phyloP scores from a whole-genome alignment of 2,329 filamentous ascomycete genomes.

The Daldinia sp. region DNA sequence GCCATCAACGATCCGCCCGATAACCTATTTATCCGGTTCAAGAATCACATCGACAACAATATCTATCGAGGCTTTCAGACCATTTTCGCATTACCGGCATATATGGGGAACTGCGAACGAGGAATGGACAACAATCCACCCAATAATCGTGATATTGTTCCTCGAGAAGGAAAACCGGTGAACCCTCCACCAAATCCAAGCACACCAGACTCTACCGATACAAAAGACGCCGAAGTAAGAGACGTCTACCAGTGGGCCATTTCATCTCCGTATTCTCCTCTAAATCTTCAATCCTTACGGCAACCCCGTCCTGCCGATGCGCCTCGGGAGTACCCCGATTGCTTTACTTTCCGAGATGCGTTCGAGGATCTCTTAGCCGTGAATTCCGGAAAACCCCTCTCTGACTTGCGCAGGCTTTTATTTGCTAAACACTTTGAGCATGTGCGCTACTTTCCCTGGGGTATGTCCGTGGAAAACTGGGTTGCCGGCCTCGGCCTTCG shows the following conservation, averaged over 20 bases:
- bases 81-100: slow-evolving; percentile 19
- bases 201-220: not conserved
- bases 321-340: slow-evolving; percentile 37
- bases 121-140: not conserved
- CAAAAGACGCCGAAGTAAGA: slow-evolving; percentile 8
- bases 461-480: slow-evolving; percentile 55
- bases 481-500: slow-evolving; percentile 50
- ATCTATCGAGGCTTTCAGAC: slow-evolving; percentile 47
- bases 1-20: slow-evolving; percentile 19
- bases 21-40: slow-evolving; percentile 54
- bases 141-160: not conserved
- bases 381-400: slow-evolving; percentile 53
- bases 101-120: slow-evolving; percentile 2
- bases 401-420: slow-evolving; percentile 48
- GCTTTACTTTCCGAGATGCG: slow-evolving; percentile 64
- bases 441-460: slow-evolving; percentile 41
- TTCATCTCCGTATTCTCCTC: slow-evolving; percentile 55
- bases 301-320: slow-evolving; percentile 58
- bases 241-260: slow-evolving; percentile 49
- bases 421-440: slow-evolving; percentile 22
- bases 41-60: slow-evolving; percentile 51
- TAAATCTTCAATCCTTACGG: slow-evolving; percentile 54
- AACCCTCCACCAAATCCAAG: not conserved
- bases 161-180: not conserved
- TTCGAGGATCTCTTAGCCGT: slow-evolving; percentile 65